Evolutionary conservation across 495 filamentous ascomycete genomes (phyloP).

Genomic region (Penicillium coffeae): DNA sequence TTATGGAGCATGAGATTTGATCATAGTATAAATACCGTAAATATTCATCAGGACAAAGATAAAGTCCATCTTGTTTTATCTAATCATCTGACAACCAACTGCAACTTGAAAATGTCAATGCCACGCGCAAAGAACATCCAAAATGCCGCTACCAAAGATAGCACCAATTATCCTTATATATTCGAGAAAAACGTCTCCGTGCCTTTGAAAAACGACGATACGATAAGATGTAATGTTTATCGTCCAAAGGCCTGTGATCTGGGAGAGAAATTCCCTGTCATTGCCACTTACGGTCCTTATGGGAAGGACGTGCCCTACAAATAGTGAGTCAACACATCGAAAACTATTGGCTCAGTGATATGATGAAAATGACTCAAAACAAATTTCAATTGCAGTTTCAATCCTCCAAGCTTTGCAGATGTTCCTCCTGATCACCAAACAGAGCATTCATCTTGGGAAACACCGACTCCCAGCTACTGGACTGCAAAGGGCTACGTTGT

Average conservation of each 20-base stretch:
- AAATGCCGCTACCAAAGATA: background rate
- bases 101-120: too few relatives aligned
- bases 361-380: too few relatives aligned
- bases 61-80: too few relatives aligned
- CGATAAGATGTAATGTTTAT: slow-evolving; percentile 34
- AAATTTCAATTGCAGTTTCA: slow-evolving; percentile 14
- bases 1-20: too few relatives aligned
- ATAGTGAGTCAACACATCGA: background rate
- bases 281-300: slow-evolving; percentile 53
- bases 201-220: background rate
- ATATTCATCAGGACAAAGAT: too few relatives aligned
- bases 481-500: slow-evolving; percentile 55
- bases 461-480: slow-evolving; percentile 60
- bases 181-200: background rate
- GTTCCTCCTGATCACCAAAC: slow-evolving; percentile 48
- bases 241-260: slow-evolving; percentile 23
- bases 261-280: slow-evolving; percentile 24
- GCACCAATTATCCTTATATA: background rate
- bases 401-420: slow-evolving; percentile 40
- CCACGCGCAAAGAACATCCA: too few relatives aligned
- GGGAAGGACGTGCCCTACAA: slow-evolving; percentile 50
- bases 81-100: too few relatives aligned
- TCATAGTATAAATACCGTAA: too few relatives aligned
- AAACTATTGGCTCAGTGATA: too few relatives aligned
- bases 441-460: slow-evolving; percentile 59